These are phyloP conservation scores for Mortierella sp. DNA, from an alignment of 371 early-diverging fungal genomes.

Conservation along the genomic window DNA sequence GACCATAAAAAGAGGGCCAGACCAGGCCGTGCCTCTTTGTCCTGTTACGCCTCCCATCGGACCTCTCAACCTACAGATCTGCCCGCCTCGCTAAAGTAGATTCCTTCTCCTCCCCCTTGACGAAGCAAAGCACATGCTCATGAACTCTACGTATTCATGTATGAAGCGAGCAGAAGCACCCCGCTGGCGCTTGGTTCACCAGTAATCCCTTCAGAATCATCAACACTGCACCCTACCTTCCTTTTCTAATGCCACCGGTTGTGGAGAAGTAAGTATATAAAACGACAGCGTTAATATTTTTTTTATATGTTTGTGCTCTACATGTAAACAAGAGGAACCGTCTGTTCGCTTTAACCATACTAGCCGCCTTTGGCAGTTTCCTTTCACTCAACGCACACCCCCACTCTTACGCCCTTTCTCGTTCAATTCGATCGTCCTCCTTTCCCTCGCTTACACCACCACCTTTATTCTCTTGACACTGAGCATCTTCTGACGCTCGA, in stretches of 20 bases:
- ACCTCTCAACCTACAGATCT: neutral
- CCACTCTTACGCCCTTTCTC: neutral
- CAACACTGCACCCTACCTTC: neutral
- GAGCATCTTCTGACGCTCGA: no score
- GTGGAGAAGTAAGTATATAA: neutral
- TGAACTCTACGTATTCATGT: neutral
- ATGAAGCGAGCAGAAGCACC: neutral
- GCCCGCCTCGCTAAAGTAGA: neutral
- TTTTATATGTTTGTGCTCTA: neutral
- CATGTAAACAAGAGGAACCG: neutral
- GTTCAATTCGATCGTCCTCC: neutral
- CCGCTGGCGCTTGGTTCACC: neutral
- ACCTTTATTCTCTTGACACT: neutral
- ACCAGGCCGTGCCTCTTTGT: neutral
- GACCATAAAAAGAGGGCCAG: neutral
- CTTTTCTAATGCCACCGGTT: neutral
- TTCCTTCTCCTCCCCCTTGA: neutral
- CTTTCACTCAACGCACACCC: neutral
- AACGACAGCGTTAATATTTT: no score
- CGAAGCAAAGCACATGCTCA: neutral
- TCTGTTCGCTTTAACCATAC: neutral
- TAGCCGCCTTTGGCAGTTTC: slow-evolving; percentile 1
- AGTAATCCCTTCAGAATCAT: neutral
- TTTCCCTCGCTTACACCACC: neutral
- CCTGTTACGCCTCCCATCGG: neutral